Conservation (phyloP, 345 rosid genomes). For the Jatropha curcas region DNA sequence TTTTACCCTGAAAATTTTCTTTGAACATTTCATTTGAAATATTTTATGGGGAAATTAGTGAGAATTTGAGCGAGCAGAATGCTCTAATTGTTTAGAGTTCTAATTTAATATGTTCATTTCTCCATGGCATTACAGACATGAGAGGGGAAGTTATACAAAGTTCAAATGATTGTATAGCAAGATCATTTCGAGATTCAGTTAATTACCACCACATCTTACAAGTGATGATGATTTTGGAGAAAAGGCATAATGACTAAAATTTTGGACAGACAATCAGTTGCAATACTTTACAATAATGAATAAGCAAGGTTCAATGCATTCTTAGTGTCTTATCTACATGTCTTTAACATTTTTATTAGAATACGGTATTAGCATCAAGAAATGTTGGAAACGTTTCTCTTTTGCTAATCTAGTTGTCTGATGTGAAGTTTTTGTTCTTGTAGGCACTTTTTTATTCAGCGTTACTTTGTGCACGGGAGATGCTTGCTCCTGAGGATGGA, state of each 20-base stretch:
- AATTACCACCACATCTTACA: background rate
- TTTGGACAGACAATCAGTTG: background rate
- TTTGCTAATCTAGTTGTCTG: background rate
- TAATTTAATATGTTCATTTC: background rate
- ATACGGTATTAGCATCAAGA: background rate
- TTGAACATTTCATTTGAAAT: background rate
- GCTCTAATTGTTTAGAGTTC: background rate
- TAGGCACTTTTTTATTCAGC: slow-evolving; percentile 93
- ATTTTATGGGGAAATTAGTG: background rate
- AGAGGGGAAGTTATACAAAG: background rate
- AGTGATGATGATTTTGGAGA: background rate
- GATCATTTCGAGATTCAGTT: background rate
- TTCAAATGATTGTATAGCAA: background rate
- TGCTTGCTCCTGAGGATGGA: slow-evolving; percentile 88
- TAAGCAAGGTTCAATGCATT: background rate
- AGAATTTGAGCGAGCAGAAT: background rate
- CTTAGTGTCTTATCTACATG: background rate
- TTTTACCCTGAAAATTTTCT: background rate
- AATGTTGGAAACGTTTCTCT: background rate
- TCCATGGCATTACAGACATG: background rate
- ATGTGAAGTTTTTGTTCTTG: slow-evolving; percentile 18
- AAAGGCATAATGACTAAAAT: background rate
- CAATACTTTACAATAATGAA: background rate
- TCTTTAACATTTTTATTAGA: background rate
- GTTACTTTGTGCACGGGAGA: slow-evolving; percentile 77